A percentile compares a stretch with the other conserved stretches of the same genome.
phyloP scores from a whole-genome alignment of 2,329 filamentous ascomycete genomes.

The Tetracladium maxilliforme region DNA sequence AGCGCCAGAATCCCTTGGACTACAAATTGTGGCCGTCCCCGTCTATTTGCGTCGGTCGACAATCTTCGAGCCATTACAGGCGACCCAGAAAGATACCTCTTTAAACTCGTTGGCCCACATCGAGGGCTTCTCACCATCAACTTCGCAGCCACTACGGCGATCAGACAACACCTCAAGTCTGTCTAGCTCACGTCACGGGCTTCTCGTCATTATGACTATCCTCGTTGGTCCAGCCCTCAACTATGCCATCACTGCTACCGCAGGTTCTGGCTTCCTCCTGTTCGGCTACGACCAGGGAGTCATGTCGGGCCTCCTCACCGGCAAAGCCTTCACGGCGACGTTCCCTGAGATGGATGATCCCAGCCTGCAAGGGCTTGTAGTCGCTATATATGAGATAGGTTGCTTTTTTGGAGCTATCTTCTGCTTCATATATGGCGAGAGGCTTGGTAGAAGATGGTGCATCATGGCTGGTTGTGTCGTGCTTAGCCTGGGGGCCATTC shows the following conservation, averaged over 20 bases:
- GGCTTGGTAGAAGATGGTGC: slow-evolving; percentile 23
- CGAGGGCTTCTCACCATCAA: no score
- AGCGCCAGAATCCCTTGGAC: no score
- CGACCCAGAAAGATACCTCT: no score
- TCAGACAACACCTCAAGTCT: no score
- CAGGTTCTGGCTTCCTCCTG: slow-evolving; percentile 20
- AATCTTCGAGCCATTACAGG: no score
- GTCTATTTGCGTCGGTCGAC: no score
- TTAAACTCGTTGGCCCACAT: no score
- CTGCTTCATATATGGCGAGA: slow-evolving; percentile 24
- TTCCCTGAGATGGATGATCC: slow-evolving; percentile 29
- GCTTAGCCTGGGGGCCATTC: slow-evolving; percentile 24
- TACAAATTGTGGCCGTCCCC: no score
- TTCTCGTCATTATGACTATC: slow-evolving; percentile 9
- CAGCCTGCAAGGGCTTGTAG: slow-evolving; percentile 6
- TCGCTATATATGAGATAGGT: slow-evolving; percentile 30
- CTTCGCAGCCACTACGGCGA: no score
- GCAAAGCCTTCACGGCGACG: slow-evolving; percentile 37
- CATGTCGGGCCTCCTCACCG: slow-evolving; percentile 57
- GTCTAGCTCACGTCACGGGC: slow-evolving; percentile 3
- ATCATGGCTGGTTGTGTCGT: slow-evolving; percentile 25
- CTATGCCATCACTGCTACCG: slow-evolving; percentile 20
- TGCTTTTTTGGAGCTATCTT: slow-evolving; percentile 30
- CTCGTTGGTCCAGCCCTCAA: slow-evolving; percentile 17
- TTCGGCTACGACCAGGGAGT: slow-evolving; percentile 55